These are phyloP conservation scores for Ceratobasidium sp. DNA, from an alignment of 1,284 basidiomycete species.

Conservation along the genomic window DNA sequence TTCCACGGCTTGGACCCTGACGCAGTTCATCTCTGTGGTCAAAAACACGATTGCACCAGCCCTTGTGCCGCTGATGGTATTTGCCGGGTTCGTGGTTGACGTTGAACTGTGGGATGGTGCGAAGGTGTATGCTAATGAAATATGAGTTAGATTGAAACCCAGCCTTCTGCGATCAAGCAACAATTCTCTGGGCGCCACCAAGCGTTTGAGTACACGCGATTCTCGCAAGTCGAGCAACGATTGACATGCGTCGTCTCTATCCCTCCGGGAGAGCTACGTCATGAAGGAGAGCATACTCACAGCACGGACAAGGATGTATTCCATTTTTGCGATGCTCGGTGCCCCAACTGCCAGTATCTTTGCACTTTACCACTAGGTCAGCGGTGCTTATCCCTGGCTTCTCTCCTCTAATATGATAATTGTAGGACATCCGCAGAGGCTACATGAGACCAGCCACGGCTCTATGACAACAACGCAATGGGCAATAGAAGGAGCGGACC, in stretches of 20 bases:
- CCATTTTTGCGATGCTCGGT: conserved; percentile 70
- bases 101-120: no score
- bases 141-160: conserved; percentile 69
- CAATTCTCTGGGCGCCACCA: conserved; percentile 66
- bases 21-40: conserved; percentile 73
- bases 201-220: conserved; percentile 63
- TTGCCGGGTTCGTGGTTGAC: conserved; percentile 15
- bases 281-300: conserved; percentile 66
- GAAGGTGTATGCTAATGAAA: background rate
- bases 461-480: conserved; percentile 71
- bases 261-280: conserved; percentile 60
- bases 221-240: conserved; percentile 60
- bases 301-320: conserved; percentile 60
- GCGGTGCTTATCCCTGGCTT: background rate
- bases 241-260: conserved; percentile 65
- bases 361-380: conserved; percentile 70
- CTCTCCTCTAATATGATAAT: conserved; percentile 1
- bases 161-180: conserved; percentile 69
- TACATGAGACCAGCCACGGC: conserved; percentile 74
- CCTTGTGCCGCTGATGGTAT: conserved; percentile 60
- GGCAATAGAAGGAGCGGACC: conserved; percentile 67
- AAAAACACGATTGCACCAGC: conserved; percentile 56
- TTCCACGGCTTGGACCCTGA: conserved; percentile 64
- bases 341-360: conserved; percentile 69
- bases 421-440: conserved; percentile 69